phyloP scores from a whole-genome alignment of 345 rosid genomes.

The Microcos paniculata region DNA sequence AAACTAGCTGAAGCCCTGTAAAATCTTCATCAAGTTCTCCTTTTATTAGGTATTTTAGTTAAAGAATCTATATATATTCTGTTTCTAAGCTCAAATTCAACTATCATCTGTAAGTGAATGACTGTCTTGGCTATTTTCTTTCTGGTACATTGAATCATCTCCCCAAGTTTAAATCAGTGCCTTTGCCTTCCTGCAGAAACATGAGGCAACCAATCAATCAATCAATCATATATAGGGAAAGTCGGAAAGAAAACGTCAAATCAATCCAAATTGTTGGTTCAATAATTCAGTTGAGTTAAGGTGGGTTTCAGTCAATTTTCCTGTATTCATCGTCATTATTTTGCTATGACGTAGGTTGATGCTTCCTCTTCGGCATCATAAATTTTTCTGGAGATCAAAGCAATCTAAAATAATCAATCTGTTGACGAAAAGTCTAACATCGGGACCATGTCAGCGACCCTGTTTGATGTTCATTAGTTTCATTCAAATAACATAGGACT shows the following conservation, averaged over 20 bases:
- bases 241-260: background rate
- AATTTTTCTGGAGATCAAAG: background rate
- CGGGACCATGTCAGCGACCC: background rate
- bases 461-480: background rate
- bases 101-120: background rate
- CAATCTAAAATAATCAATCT: background rate
- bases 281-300: background rate
- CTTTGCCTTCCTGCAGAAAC: background rate
- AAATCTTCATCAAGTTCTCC: conserved; percentile 1
- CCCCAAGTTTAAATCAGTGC: background rate
- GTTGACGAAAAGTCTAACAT: background rate
- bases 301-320: background rate
- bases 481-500: background rate
- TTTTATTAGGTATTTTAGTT: background rate
- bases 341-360: background rate
- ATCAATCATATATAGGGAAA: background rate
- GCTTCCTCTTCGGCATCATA: background rate
- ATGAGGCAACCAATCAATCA: background rate
- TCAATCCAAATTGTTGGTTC: background rate
- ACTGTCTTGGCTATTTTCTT: background rate
- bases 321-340: background rate
- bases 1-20: conserved; percentile 8
- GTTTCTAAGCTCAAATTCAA: background rate
- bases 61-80: background rate
- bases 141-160: background rate